Base-by-base conservation (phyloP, 1,284 basidiomycete genomes). In the Ustilago cynodontis region DNA sequence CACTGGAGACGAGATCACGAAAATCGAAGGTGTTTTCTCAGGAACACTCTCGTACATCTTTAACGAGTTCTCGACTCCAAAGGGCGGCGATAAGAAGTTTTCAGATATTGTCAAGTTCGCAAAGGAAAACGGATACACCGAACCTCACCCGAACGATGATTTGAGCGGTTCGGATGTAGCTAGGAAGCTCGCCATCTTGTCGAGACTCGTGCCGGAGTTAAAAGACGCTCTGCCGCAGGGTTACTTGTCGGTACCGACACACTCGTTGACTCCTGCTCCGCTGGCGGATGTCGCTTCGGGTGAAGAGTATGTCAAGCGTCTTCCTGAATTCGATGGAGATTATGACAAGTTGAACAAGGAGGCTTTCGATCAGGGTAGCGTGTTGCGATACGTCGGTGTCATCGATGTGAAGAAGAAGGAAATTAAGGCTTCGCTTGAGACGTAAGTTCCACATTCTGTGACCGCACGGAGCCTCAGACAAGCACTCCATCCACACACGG, bases 11-110 rank as follows among this genome's bases (percentile, higher is more conserved):
- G 92, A 94, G 83, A 87, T 90, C 58, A 85, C 86, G 57, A 88
- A 88, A 83, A 88, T 90, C 67, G 89, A 90, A 82, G 89, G 89
- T 35, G 94, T 96, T 45, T 92, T 96, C 86, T 94, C 93, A 9
- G 96, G 96, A 3, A 99, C 96, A 0, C 91, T 99, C 88, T 94
- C 93, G 85, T 99, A 99, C 88, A 98, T 99, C 87, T 99, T 99
- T 90, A 99, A 99, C 88, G 92, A 95, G 79, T 99, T 95, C 61
- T 81, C 79, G 28, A 82, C 82, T 3, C 76, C 87, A 88, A 83
- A 83, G 47, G 81, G 82, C 10, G 26, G 89, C 88, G 51, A 76
- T 33, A 79, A 83, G 59, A 88, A 87, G 80, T 98, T 99, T 87
- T 95, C 94, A 2, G 92, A 93, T 20, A 92, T 99, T 55, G 95